These are phyloP conservation scores for Xylaria castorea DNA, from an alignment of 495 filamentous ascomycete genomes.

Conservation along the genomic window DNA sequence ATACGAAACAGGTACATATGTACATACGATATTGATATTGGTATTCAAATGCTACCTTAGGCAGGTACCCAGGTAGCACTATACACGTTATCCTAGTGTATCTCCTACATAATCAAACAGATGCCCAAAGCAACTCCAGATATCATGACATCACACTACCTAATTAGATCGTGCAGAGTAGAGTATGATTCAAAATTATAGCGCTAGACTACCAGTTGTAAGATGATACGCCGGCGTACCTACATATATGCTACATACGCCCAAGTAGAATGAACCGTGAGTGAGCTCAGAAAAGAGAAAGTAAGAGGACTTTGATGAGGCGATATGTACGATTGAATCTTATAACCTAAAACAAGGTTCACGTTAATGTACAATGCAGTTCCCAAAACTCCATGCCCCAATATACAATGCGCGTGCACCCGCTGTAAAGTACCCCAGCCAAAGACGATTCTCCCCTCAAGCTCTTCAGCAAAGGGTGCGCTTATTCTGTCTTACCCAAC, in stretches of 20 bases:
- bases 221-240: not conserved
- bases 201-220: not conserved
- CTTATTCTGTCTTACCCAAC: conserved; percentile 51
- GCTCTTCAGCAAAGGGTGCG: not conserved
- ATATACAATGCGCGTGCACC: conserved; percentile 1
- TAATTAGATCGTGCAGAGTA: not conserved
- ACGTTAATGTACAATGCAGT: conserved; percentile 29
- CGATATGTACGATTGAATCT: conserved; percentile 11
- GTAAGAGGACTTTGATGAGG: not conserved
- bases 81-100: too few species aligned
- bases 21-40: not conserved
- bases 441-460: not conserved
- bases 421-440: not conserved
- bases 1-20: not conserved
- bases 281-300: not conserved
- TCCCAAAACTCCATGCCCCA: conserved; percentile 11
- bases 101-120: too few species aligned
- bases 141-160: not conserved
- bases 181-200: not conserved
- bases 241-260: not conserved
- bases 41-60: too few species aligned
- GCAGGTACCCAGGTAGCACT: too few species aligned
- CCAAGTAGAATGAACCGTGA: not conserved
- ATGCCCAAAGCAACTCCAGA: not conserved
- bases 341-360: conserved; percentile 27